phyloP scores from a whole-genome alignment of 1,139 yeast genomes.

The Schwanniomyces etchellsii region DNA sequence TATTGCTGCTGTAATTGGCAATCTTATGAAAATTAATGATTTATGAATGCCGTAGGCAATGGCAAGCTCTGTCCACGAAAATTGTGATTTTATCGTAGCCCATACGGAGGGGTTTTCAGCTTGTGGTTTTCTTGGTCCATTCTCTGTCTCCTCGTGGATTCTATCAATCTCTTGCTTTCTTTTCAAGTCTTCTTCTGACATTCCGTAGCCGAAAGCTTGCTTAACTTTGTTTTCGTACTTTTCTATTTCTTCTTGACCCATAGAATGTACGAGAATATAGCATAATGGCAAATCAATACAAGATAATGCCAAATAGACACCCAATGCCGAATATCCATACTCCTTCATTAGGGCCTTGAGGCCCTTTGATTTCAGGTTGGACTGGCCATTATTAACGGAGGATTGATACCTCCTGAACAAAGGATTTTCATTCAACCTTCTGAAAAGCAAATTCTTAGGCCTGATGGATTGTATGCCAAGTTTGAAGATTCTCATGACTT shows the following conservation, averaged over 20 bases:
- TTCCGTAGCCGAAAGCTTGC: conserved; percentile 53
- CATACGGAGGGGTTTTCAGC: conserved; percentile 2
- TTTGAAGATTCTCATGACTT: neutral
- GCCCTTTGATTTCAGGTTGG: conserved; percentile 37
- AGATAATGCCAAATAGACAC: conserved; percentile 69
- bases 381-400: neutral
- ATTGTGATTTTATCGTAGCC: conserved; percentile 32
- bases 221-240: conserved; percentile 59
- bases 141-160: conserved; percentile 19
- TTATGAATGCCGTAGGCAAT: conserved; percentile 94
- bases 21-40: conserved; percentile 69
- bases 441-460: conserved; percentile 5
- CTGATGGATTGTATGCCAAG: neutral
- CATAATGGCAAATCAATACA: conserved; percentile 79
- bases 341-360: conserved; percentile 70
- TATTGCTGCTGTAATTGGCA: conserved; percentile 89
- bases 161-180: conserved; percentile 27
- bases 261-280: conserved; percentile 73
- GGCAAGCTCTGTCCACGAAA: conserved; percentile 64
- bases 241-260: conserved; percentile 77
- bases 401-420: neutral
- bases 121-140: conserved; percentile 6
- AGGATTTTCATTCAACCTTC: conserved; percentile 7
- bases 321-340: conserved; percentile 90
- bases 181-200: conserved; percentile 33